Percentiles rank a stretch among this genome's conserved stretches.
Conservation (phyloP, 805 yeast genomes). For the Pichia membranifaciens region DNA sequence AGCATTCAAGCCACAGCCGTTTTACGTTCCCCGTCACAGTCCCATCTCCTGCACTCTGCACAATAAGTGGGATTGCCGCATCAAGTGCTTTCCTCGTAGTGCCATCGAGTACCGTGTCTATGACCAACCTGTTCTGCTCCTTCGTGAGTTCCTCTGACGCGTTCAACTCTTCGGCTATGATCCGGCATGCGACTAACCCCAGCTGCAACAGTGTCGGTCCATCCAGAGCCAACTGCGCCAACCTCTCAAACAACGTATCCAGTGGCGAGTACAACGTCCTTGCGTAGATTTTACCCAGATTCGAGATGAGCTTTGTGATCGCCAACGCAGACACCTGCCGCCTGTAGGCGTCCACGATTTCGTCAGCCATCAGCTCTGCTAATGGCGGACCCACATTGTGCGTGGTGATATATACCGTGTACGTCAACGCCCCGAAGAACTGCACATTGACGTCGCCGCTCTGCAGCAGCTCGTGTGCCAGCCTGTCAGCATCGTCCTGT, state of each 20-base stretch:
- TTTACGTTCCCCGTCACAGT: background rate
- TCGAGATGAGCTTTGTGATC: conserved; percentile 14
- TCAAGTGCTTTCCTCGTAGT: conserved; percentile 13
- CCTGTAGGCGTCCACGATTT: conserved; percentile 7
- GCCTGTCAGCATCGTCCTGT: conserved; percentile 45
- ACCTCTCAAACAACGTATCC: background rate
- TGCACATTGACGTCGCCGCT: conserved; percentile 42
- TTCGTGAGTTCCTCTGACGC: conserved; percentile 30
- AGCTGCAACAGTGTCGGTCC: background rate
- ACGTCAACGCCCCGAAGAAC: conserved; percentile 80
- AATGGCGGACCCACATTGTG: conserved; percentile 6
- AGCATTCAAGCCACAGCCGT: conserved; percentile 27
- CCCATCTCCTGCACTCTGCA: no score
- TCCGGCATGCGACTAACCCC: conserved; percentile 35
- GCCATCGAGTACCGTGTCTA: conserved; percentile 30
- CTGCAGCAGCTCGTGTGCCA: conserved; percentile 51
- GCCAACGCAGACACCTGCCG: conserved; percentile 7
- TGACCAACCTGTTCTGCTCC: conserved; percentile 36
- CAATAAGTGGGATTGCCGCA: background rate
- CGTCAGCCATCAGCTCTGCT: background rate
- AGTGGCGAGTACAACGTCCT: conserved; percentile 38
- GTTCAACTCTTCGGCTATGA: conserved; percentile 46
- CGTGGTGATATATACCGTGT: conserved; percentile 40
- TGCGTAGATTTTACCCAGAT: conserved; percentile 7
- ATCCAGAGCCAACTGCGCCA: background rate